Conservation (phyloP, 768 basidiomycete genomes). For the Podaxis mareebaensis region DNA sequence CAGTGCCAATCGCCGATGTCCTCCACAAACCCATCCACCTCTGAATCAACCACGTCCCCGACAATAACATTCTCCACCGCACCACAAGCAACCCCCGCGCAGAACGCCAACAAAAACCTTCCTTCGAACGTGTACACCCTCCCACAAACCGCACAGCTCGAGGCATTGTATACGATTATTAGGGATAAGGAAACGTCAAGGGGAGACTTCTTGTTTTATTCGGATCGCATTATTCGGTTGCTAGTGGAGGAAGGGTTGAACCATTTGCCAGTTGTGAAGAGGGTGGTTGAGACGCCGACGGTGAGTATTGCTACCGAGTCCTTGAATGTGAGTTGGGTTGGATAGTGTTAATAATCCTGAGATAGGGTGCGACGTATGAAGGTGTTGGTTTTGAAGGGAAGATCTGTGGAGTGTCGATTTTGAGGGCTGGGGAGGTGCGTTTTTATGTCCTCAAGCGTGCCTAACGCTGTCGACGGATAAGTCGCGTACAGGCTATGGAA, state of each 20-base stretch:
- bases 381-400: slow-evolving; percentile 96
- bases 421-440: slow-evolving; percentile 87
- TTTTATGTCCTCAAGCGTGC: not conserved
- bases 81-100: slow-evolving; percentile 28
- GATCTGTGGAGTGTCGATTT: slow-evolving; percentile 94
- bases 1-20: not conserved
- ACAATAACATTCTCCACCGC: slow-evolving; percentile 7
- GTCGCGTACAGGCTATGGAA: slow-evolving; percentile 81
- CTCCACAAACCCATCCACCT: not conserved
- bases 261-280: slow-evolving; percentile 71
- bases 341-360: not conserved
- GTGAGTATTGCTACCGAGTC: slow-evolving; percentile 39
- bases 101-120: slow-evolving; percentile 43
- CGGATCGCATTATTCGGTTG: slow-evolving; percentile 85
- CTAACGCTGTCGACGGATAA: too few species aligned
- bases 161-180: slow-evolving; percentile 95
- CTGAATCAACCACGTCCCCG: not conserved
- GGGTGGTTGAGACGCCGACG: slow-evolving; percentile 81
- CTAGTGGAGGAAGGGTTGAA: slow-evolving; percentile 88
- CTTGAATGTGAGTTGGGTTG: not conserved
- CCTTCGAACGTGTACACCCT: slow-evolving; percentile 88
- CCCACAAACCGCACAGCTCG: slow-evolving; percentile 88
- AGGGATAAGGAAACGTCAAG: slow-evolving; percentile 83
- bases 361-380: slow-evolving; percentile 78
- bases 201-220: slow-evolving; percentile 97